Evolutionary conservation across 371 early-diverging fungal genomes (phyloP).

Genomic region (Antonospora locustae): DNA sequence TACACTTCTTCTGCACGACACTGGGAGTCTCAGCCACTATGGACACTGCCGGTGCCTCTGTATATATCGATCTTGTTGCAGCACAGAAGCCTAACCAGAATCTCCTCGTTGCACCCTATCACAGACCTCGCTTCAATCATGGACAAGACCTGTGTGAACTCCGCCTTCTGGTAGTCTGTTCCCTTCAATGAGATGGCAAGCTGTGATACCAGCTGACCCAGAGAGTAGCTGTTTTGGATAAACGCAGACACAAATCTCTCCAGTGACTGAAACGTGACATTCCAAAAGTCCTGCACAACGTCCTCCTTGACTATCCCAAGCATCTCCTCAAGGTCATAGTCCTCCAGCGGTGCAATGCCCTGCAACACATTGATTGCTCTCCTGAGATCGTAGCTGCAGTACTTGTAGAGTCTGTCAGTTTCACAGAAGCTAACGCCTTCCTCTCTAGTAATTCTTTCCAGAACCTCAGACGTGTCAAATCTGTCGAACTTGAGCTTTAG

Average conservation of each 20-base stretch:
- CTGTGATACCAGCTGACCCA: slow-evolving; percentile 37
- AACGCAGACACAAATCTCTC: slow-evolving; percentile 26
- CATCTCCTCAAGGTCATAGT: slow-evolving; percentile 35
- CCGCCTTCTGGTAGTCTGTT: slow-evolving; percentile 8
- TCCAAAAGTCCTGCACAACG: slow-evolving; percentile 26
- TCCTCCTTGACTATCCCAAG: slow-evolving; percentile 41
- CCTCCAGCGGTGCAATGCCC: slow-evolving; percentile 31
- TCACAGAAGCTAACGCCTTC: slow-evolving; percentile 27
- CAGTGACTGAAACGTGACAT: slow-evolving; percentile 11
- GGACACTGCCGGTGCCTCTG: no score
- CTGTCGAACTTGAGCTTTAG: slow-evolving; percentile 41
- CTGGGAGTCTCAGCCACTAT: no score
- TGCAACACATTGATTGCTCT: slow-evolving; percentile 50
- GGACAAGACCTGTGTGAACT: slow-evolving; percentile 16
- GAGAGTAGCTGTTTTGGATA: slow-evolving; percentile 38
- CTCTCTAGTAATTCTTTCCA: slow-evolving; percentile 35
- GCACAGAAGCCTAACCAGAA: slow-evolving; percentile 33
- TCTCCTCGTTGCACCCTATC: slow-evolving; percentile 39
- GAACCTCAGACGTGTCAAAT: slow-evolving; percentile 1
- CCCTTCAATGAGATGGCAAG: slow-evolving; percentile 16
- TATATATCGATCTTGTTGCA: slow-evolving; percentile 24
- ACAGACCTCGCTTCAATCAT: slow-evolving; percentile 23
- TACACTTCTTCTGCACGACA: no score
- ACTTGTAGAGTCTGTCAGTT: slow-evolving; percentile 19
- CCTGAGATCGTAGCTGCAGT: slow-evolving; percentile 48